These are phyloP conservation scores for Oryza punctata DNA, from an alignment of 176 grass and related monocot genomes.

Conservation along the genomic window DNA sequence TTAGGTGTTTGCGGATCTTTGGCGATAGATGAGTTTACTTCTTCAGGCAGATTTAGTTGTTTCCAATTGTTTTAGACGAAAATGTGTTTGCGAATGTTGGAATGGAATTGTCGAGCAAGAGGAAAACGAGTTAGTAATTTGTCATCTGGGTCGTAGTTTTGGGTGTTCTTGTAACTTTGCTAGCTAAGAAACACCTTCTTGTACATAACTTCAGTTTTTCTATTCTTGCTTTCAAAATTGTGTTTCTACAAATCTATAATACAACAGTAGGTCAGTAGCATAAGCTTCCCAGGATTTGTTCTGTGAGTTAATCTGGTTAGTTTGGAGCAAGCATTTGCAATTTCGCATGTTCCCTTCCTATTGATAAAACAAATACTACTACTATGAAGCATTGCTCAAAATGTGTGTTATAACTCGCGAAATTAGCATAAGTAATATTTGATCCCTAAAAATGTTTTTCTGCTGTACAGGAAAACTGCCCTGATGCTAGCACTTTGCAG, in stretches of 20 bases:
- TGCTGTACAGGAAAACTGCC: conserved; percentile 79
- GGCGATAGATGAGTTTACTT: neutral
- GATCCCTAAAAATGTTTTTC: neutral
- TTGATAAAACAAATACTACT: neutral
- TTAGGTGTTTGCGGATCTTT: neutral
- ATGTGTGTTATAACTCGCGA: neutral
- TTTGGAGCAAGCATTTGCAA: neutral
- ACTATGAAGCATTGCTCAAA: neutral
- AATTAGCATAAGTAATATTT: neutral
- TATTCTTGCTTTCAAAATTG: neutral
- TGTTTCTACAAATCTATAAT: neutral
- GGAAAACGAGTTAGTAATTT: neutral
- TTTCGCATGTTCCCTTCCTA: neutral
- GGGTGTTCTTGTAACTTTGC: neutral
- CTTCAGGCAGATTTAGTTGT: neutral
- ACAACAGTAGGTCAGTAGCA: neutral
- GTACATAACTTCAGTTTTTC: neutral
- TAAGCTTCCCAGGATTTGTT: neutral
- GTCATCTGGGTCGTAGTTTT: neutral
- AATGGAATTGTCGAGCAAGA: neutral
- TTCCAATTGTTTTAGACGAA: neutral
- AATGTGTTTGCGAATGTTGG: neutral
- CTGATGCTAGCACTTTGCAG: conserved; percentile 90
- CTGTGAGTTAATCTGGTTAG: neutral
- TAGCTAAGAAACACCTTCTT: neutral